A percentile compares a stretch with the other conserved stretches of the same genome.
Evolutionary conservation across 148 eudicot species (phyloP).

Genomic region (Vaccinium darrowii): DNA sequence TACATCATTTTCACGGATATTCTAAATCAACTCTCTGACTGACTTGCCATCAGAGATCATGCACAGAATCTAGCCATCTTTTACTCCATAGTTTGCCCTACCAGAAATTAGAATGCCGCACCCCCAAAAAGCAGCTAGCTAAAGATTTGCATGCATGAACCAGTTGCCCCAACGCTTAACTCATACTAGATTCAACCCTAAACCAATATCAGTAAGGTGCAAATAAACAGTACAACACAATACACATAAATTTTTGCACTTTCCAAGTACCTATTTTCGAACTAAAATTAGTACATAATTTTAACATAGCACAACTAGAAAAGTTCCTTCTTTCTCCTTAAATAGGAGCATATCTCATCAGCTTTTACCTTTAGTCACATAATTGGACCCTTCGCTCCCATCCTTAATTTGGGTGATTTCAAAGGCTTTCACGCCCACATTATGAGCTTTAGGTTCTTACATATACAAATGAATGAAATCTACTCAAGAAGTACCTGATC

Average conservation of each 20-base stretch:
- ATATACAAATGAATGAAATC: neutral
- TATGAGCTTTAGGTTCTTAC: neutral
- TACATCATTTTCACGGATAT: neutral
- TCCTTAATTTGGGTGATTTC: neutral
- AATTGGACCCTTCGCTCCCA: neutral
- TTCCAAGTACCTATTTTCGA: neutral
- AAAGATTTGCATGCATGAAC: neutral
- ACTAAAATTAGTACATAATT: neutral
- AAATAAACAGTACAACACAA: neutral
- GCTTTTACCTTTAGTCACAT: neutral
- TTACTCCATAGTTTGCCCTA: neutral
- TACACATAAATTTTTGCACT: neutral
- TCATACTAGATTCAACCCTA: neutral
- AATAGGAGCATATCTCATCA: neutral
- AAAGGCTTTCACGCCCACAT: neutral
- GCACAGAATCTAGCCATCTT: neutral
- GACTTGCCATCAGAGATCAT: neutral
- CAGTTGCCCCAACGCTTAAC: neutral
- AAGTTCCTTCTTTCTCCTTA: neutral
- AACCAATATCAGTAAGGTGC: neutral
- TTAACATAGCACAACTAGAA: neutral
- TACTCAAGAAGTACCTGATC: slow-evolving; percentile 55
- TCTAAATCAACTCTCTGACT: neutral
- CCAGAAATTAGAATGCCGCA: neutral
- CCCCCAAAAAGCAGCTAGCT: neutral